Evolutionary conservation across 2,329 filamentous ascomycete species (phyloP).

Genomic region (Emmonsia crescens): DNA sequence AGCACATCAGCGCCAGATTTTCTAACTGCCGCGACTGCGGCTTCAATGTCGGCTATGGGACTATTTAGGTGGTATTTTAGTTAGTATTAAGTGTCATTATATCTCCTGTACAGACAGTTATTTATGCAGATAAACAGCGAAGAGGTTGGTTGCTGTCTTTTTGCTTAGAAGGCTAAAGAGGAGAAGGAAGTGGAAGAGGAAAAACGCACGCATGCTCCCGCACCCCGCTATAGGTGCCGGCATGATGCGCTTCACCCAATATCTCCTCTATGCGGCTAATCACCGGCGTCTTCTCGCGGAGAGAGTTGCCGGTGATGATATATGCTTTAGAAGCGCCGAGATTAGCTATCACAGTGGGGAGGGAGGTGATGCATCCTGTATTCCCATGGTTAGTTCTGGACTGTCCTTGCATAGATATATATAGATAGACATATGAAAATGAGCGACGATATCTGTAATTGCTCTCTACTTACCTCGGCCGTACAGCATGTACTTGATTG

Average conservation of each 20-base stretch:
- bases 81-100: background rate
- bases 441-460: background rate
- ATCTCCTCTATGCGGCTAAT: constrained; percentile 8
- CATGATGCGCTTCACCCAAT: constrained; percentile 2
- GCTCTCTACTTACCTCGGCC: constrained; percentile 7
- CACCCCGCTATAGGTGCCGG: constrained; percentile 10
- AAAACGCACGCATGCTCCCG: constrained; percentile 10
- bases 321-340: constrained; percentile 11
- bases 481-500: constrained; percentile 11
- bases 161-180: background rate
- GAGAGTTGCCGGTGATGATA: constrained; percentile 11
- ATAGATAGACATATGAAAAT: background rate
- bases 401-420: background rate
- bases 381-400: background rate
- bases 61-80: background rate
- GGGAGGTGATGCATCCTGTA: constrained; percentile 8
- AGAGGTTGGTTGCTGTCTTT: background rate
- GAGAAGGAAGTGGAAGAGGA: background rate
- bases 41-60: constrained; percentile 10
- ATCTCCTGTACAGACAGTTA: background rate
- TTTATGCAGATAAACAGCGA: background rate
- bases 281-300: constrained; percentile 12
- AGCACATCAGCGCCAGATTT: constrained; percentile 9
- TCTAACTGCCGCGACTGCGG: constrained; percentile 2
- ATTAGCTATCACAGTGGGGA: constrained; percentile 6